Evolutionary conservation across 441 rosid genomes (phyloP).

Genomic region (Lepidium campestre): DNA sequence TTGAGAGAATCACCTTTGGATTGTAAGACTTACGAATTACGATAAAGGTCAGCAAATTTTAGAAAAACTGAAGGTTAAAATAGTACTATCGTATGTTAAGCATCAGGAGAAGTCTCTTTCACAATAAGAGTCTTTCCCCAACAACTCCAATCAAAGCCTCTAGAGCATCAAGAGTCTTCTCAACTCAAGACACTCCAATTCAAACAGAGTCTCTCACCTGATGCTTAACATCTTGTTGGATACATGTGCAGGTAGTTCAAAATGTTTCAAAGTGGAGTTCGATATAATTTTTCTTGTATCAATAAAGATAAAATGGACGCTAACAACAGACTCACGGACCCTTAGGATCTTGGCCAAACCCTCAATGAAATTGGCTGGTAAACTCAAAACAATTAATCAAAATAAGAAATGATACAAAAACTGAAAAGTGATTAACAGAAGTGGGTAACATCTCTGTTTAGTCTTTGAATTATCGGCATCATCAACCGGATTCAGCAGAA

Average conservation of each 20-base stretch:
- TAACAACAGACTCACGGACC: neutral
- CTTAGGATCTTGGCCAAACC: neutral
- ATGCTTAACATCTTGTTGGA: too few species aligned
- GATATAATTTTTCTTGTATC: too few species aligned
- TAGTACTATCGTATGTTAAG: neutral
- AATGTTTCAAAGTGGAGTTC: too few species aligned
- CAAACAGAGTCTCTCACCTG: too few species aligned
- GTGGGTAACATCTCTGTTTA: neutral
- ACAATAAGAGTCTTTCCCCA: too few species aligned
- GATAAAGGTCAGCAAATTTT: neutral
- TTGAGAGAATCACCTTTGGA: neutral
- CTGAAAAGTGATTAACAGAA: neutral
- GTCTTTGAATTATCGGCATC: conserved; percentile 12
- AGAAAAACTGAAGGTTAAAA: neutral
- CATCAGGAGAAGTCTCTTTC: too few species aligned
- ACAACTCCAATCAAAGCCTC: too few species aligned
- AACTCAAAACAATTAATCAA: neutral
- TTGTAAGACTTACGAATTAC: neutral
- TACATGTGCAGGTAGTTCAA: too few species aligned
- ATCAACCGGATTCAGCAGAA: conserved; percentile 9
- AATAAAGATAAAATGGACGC: too few species aligned
- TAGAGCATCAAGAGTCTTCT: too few species aligned
- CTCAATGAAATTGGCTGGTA: neutral
- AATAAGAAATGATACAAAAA: neutral
- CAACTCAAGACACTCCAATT: too few species aligned